Evolutionary conservation across 371 early-diverging fungal species (phyloP).

Genomic region (Syncephalastrum sp.): DNA sequence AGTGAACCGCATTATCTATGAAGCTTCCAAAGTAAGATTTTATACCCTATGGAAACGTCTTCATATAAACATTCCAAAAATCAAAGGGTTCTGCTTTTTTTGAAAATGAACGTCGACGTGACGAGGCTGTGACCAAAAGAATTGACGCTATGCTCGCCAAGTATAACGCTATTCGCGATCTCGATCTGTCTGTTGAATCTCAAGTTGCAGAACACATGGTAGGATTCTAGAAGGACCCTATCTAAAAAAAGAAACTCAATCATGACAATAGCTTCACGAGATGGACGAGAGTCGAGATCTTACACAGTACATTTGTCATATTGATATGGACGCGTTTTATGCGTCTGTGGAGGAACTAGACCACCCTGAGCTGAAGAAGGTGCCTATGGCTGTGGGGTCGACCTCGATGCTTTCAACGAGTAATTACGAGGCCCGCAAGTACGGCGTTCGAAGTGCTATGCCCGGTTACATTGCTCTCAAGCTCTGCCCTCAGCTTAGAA

Average conservation of each 20-base stretch:
- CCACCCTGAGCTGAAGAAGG: conserved; percentile 46
- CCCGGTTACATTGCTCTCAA: conserved; percentile 64
- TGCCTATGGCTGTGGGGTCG: conserved; percentile 75
- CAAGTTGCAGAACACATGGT: conserved; percentile 41
- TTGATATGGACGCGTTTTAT: conserved; percentile 77
- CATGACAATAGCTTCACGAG: conserved; percentile 21
- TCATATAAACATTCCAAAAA: background rate
- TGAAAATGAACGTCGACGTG: conserved; percentile 51
- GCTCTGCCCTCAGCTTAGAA: conserved; percentile 62
- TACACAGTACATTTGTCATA: conserved; percentile 54
- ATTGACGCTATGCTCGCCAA: conserved; percentile 44
- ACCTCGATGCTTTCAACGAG: conserved; percentile 66
- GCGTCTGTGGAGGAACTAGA: conserved; percentile 74
- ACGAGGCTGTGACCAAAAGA: conserved; percentile 41
- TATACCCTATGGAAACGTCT: background rate
- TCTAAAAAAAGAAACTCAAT: conserved; percentile 2
- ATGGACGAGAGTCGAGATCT: conserved; percentile 49
- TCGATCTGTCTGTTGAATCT: conserved; percentile 41
- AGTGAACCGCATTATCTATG: conserved; percentile 56
- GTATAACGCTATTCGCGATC: conserved; percentile 37
- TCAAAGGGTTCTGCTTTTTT: conserved; percentile 61
- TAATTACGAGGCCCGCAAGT: conserved; percentile 66
- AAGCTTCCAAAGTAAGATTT: conserved; percentile 53
- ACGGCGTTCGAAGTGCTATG: conserved; percentile 72
- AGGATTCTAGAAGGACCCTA: background rate